These are phyloP conservation scores for Adansonia rubrostipa DNA, from an alignment of 441 rosid genomes.

Conservation along the genomic window DNA sequence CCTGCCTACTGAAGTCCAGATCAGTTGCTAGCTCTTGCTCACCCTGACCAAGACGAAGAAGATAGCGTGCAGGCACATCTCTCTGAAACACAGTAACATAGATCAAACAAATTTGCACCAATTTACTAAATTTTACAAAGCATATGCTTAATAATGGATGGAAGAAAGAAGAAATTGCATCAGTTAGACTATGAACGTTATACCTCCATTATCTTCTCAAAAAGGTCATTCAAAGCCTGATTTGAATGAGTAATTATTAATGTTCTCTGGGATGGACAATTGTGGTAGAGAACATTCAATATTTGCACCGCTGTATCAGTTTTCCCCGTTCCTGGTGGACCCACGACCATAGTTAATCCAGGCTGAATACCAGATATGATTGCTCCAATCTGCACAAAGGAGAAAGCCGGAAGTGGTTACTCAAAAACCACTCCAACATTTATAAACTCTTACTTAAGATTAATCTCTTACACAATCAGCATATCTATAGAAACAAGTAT, in stretches of 20 bases:
- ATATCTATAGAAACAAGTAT: slow-evolving; percentile 9
- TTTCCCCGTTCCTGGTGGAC: slow-evolving; percentile 99
- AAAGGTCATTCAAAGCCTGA: slow-evolving; percentile 96
- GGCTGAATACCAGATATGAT: slow-evolving; percentile 97
- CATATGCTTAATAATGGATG: not conserved
- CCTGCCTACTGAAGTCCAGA: slow-evolving; percentile 99
- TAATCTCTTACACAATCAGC: not conserved
- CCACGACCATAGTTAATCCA: slow-evolving; percentile 97
- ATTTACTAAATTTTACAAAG: slow-evolving; percentile 6
- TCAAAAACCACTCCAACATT: not conserved
- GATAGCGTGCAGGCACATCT: slow-evolving; percentile 97
- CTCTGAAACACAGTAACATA: slow-evolving; percentile 60
- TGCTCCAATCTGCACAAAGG: slow-evolving; percentile 74
- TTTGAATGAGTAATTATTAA: slow-evolving; percentile 96
- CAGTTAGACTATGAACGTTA: slow-evolving; percentile 18
- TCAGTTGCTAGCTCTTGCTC: slow-evolving; percentile 99
- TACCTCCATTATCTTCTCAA: slow-evolving; percentile 99
- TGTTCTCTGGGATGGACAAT: slow-evolving; percentile 97
- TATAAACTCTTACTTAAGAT: slow-evolving; percentile 1
- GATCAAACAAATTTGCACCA: slow-evolving; percentile 21
- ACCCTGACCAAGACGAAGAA: slow-evolving; percentile 99
- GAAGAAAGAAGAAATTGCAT: slow-evolving; percentile 6
- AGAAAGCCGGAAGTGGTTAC: not conserved
- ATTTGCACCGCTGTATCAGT: slow-evolving; percentile 99
- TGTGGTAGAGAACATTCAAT: slow-evolving; percentile 92